Conservation (phyloP, 2,329 filamentous ascomycete species). For the Trichophyton verrucosum region DNA sequence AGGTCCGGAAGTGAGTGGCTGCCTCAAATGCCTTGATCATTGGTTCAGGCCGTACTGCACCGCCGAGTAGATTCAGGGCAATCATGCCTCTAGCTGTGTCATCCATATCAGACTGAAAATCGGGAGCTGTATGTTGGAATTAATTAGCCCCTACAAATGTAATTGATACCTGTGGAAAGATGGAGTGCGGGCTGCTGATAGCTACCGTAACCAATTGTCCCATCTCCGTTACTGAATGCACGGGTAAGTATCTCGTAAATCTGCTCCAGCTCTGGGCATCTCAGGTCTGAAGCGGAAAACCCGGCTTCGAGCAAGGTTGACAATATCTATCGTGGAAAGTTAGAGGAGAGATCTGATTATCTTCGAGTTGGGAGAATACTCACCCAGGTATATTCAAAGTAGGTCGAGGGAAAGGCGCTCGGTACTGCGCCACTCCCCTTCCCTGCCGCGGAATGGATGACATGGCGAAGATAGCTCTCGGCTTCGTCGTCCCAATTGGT, state of each 20-base stretch:
- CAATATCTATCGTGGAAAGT: too few relatives aligned
- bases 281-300: background rate
- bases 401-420: slow-evolving; percentile 19
- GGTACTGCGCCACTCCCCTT: slow-evolving; percentile 16
- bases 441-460: slow-evolving; percentile 6
- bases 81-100: background rate
- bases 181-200: too few relatives aligned
- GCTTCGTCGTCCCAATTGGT: slow-evolving; percentile 24
- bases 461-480: slow-evolving; percentile 22
- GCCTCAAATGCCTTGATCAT: slow-evolving; percentile 17
- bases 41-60: background rate
- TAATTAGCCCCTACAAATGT: too few relatives aligned
- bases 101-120: too few relatives aligned
- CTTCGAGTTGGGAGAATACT: too few relatives aligned
- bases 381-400: slow-evolving; percentile 23
- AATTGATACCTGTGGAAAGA: too few relatives aligned
- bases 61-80: background rate
- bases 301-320: background rate
- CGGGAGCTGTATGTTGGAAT: too few relatives aligned
- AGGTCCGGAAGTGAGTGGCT: slow-evolving; percentile 22
- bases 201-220: too few relatives aligned
- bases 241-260: background rate
- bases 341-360: too few relatives aligned
- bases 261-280: background rate
- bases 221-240: background rate